Evolutionary conservation across 1,284 basidiomycete genomes (phyloP).

Genomic region (Ganoderma meredithae): DNA sequence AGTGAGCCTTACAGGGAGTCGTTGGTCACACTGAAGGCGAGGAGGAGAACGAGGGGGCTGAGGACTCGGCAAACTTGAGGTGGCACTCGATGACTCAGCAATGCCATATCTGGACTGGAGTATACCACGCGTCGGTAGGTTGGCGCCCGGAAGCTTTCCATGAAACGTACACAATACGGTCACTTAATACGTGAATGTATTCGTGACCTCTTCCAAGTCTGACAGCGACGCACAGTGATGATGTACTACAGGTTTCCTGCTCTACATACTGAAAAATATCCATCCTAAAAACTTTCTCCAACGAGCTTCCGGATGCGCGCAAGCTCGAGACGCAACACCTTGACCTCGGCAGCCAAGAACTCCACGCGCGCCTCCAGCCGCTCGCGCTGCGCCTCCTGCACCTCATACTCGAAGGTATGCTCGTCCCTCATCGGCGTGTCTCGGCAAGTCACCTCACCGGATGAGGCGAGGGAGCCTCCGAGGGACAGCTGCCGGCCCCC

Average conservation of each 20-base stretch:
- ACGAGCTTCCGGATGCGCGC: background rate
- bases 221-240: background rate
- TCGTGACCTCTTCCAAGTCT: background rate
- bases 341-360: constrained; percentile 1
- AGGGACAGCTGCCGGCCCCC: background rate
- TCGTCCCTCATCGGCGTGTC: background rate
- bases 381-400: constrained; percentile 2
- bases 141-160: background rate
- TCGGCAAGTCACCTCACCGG: background rate
- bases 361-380: constrained; percentile 6
- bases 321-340: constrained; percentile 7
- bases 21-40: no score
- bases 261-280: background rate
- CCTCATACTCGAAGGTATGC: background rate
- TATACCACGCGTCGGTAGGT: background rate
- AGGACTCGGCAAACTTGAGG: no score
- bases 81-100: background rate
- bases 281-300: background rate
- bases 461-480: background rate
- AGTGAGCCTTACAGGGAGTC: no score
- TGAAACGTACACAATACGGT: no score
- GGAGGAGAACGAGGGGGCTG: no score
- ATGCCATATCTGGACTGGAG: background rate
- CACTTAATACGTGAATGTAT: no score
- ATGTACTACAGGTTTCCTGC: background rate